Evolutionary conservation across 2,329 filamentous ascomycete species (phyloP).

Genomic region (Cladobotryum mycophilum): DNA sequence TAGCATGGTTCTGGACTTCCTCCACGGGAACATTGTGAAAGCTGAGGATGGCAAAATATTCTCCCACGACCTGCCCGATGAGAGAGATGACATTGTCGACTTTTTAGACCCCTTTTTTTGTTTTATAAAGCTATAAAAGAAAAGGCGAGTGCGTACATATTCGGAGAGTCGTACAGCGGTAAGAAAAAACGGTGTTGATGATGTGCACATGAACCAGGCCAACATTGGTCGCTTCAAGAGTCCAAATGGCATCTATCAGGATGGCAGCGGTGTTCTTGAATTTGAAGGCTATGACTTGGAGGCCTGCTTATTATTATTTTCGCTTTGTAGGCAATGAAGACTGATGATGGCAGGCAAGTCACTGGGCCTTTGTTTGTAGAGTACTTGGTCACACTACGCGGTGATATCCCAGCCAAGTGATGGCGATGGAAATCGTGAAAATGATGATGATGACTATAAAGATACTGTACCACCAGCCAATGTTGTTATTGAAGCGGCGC

Average conservation of each 20-base stretch:
- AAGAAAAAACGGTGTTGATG: slow-evolving; percentile 8
- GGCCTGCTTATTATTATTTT: slow-evolving; percentile 12
- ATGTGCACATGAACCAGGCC: slow-evolving; percentile 13
- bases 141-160: slow-evolving; percentile 8
- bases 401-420: too few species aligned
- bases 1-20: slow-evolving; percentile 3
- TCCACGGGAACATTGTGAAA: slow-evolving; percentile 2
- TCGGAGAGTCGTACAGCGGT: slow-evolving; percentile 5
- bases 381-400: too few species aligned
- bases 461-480: too few species aligned
- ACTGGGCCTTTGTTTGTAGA: too few species aligned
- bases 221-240: neutral
- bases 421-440: too few species aligned
- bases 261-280: slow-evolving; percentile 11
- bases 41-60: slow-evolving; percentile 1
- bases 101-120: slow-evolving; percentile 6
- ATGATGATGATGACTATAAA: too few species aligned
- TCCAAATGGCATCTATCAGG: slow-evolving; percentile 8
- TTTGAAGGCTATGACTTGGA: slow-evolving; percentile 12
- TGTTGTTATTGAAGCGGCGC: too few species aligned
- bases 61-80: slow-evolving; percentile 3
- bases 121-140: slow-evolving; percentile 4
- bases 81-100: slow-evolving; percentile 11
- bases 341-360: slow-evolving; percentile 5
- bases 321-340: slow-evolving; percentile 11